A percentile compares a stretch with the other conserved stretches of the same genome.
phyloP scores from a whole-genome alignment of 139 green algal species.

The Volvox reticuliferus region DNA sequence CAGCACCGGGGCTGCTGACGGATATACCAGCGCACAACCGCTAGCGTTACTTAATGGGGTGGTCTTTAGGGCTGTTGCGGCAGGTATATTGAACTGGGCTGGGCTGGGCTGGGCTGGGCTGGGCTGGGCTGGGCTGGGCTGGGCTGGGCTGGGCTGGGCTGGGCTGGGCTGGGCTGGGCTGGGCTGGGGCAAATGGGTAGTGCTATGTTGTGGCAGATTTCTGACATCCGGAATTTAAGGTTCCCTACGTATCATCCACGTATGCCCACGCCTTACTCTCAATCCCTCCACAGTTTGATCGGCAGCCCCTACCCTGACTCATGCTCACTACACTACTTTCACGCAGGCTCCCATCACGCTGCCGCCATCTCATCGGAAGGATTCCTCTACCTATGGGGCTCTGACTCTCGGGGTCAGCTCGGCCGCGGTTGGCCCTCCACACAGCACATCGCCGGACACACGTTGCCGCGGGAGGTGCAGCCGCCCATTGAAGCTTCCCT shows the following conservation, averaged over 20 bases:
- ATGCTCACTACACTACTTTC: neutral
- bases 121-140: neutral
- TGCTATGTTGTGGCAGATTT: neutral
- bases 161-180: neutral
- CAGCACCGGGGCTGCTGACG: neutral
- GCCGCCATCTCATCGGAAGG: conserved; percentile 23
- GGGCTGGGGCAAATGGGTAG: too few relatives aligned
- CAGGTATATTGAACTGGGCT: conserved; percentile 29
- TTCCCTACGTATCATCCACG: too few relatives aligned
- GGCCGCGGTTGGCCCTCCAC: conserved; percentile 11
- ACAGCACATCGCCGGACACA: conserved; percentile 33
- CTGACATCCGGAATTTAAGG: neutral
- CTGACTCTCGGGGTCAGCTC: conserved; percentile 48
- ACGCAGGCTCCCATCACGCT: conserved; percentile 33
- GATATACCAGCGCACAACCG: conserved; percentile 50
- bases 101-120: neutral
- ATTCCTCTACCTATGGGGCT: conserved; percentile 49
- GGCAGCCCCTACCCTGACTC: too few relatives aligned
- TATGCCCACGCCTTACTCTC: too few relatives aligned
- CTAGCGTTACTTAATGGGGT: conserved; percentile 54
- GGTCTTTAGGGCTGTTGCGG: conserved; percentile 29
- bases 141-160: neutral
- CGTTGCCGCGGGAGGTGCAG: conserved; percentile 29
- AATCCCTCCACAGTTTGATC: too few relatives aligned
- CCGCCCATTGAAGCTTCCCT: conserved; percentile 24